Percentiles rank a stretch among this genome's conserved stretches.
These are phyloP conservation scores for Asparagopsis taxiformis DNA, from an alignment of 31 red algal species.

Conservation along the genomic window DNA sequence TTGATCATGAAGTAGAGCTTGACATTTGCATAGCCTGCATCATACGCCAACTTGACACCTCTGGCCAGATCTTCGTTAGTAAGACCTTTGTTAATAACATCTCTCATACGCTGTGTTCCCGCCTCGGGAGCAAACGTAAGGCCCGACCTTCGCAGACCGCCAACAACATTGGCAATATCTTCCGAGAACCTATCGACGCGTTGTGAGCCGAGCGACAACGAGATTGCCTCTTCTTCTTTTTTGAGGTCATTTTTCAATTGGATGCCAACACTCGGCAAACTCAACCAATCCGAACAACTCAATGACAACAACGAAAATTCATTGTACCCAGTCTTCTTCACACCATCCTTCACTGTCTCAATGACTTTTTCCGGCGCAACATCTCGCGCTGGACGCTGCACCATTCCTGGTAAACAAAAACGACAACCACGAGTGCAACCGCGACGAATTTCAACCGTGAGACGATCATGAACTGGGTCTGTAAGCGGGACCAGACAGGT, in stretches of 20 bases:
- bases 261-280: constrained; percentile 62
- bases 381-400: constrained; percentile 85
- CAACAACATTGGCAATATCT: constrained; percentile 53
- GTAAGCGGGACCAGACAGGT: constrained; percentile 59
- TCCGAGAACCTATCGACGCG: constrained; percentile 75
- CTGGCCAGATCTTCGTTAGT: constrained; percentile 65
- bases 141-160: constrained; percentile 53
- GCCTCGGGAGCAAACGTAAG: constrained; percentile 83
- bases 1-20: constrained; percentile 92
- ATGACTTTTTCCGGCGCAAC: constrained; percentile 57
- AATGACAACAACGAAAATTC: constrained; percentile 76
- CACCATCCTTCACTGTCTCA: constrained; percentile 57
- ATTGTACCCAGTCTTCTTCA: constrained; percentile 61
- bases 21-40: constrained; percentile 60
- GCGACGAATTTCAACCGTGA: constrained; percentile 76
- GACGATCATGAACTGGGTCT: constrained; percentile 68
- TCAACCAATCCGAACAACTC: constrained; percentile 76
- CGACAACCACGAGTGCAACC: constrained; percentile 86
- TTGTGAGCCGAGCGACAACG: constrained; percentile 66
- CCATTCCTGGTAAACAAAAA: constrained; percentile 81
- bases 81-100: constrained; percentile 85
- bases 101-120: constrained; percentile 80
- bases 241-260: constrained; percentile 68
- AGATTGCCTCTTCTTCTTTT: constrained; percentile 44
- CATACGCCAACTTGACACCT: constrained; percentile 72